phyloP scores from a whole-genome alignment of 345 rosid genomes.

The Microthlaspi erraticum region DNA sequence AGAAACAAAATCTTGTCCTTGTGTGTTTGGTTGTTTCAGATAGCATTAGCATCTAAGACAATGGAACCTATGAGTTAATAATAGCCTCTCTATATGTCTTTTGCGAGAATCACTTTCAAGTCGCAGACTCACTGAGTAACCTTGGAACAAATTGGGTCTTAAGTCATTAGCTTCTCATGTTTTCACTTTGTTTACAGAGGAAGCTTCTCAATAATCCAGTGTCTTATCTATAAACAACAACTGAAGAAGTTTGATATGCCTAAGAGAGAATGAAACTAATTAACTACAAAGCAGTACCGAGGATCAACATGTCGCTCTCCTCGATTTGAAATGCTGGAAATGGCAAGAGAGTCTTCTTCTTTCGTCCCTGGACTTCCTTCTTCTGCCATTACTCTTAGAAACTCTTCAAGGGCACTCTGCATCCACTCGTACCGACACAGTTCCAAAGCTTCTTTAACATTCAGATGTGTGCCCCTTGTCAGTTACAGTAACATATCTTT shows the following conservation, averaged over 20 bases:
- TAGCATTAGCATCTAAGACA: conserved; percentile 1
- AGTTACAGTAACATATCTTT: neutral
- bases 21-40: conserved; percentile 37
- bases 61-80: conserved; percentile 16
- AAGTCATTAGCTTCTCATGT: conserved; percentile 36
- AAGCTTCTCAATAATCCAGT: too few species aligned
- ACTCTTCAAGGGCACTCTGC: conserved; percentile 65
- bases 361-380: conserved; percentile 30
- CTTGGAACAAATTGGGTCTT: conserved; percentile 8
- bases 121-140: conserved; percentile 1
- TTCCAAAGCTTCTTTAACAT: conserved; percentile 59
- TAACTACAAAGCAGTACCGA: conserved; percentile 43
- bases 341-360: conserved; percentile 38
- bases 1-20: conserved; percentile 6
- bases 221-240: too few species aligned
- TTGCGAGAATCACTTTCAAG: conserved; percentile 13
- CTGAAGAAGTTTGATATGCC: conserved; percentile 18
- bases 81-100: neutral
- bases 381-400: conserved; percentile 47
- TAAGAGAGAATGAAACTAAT: conserved; percentile 16
- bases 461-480: conserved; percentile 45
- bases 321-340: conserved; percentile 24
- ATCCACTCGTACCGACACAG: conserved; percentile 89
- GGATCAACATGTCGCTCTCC: conserved; percentile 38
- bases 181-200: conserved; percentile 30